Percentiles rank a stretch among this genome's conserved stretches.
Evolutionary conservation across 108 stramenopile species (phyloP).

Genomic region (Cyclotella atomus): DNA sequence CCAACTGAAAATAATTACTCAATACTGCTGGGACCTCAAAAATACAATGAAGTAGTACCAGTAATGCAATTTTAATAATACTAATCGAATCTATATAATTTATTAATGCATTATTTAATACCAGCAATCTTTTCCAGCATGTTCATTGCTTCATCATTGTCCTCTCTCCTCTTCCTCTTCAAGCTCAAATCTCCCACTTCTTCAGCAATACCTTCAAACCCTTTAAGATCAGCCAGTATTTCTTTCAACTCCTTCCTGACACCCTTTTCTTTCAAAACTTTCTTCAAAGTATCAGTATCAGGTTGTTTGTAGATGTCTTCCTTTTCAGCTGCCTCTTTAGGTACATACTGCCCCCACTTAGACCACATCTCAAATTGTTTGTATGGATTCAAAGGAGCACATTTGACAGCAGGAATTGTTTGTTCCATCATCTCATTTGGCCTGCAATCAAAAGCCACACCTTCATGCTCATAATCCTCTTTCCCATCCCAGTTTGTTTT

Average conservation of each 20-base stretch:
- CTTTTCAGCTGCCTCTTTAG: not conserved
- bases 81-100: not conserved
- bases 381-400: not conserved
- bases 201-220: not conserved
- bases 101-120: not conserved
- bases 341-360: not conserved
- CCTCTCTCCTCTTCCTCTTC: not conserved
- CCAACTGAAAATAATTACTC: no score
- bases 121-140: not conserved
- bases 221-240: not conserved
- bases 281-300: not conserved
- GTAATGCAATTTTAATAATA: not conserved
- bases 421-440: not conserved
- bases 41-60: no score
- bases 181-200: no score
- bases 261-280: not conserved
- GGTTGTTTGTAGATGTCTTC: not conserved
- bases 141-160: not conserved
- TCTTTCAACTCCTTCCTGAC: not conserved
- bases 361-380: not conserved
- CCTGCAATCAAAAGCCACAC: not conserved
- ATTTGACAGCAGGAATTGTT: not conserved
- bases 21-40: no score
- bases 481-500: not conserved
- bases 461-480: not conserved